phyloP scores from a whole-genome alignment of 2,329 filamentous ascomycete species.

The Xylaria sp. region DNA sequence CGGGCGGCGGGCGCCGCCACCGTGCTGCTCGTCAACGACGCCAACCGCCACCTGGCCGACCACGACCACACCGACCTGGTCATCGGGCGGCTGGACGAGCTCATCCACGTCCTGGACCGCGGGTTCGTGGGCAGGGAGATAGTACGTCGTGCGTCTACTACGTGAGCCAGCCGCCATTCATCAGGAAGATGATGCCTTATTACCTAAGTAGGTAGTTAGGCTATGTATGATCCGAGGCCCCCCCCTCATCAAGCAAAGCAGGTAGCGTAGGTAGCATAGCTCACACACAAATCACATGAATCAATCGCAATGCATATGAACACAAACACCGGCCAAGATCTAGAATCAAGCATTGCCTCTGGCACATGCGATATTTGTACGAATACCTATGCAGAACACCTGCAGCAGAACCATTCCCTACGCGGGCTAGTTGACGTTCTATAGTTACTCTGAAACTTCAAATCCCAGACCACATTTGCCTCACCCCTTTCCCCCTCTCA shows the following conservation, averaged over 20 bases:
- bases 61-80: conserved; percentile 79
- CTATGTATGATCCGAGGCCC: no score
- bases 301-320: neutral
- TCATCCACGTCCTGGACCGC: conserved; percentile 73
- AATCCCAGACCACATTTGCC: conserved; percentile 11
- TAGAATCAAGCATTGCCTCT: neutral
- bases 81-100: conserved; percentile 72
- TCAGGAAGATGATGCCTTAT: neutral
- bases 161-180: no score
- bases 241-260: no score
- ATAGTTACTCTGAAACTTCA: no score
- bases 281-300: neutral
- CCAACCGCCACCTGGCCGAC: conserved; percentile 69
- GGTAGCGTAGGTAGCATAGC: neutral
- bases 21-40: conserved; percentile 83
- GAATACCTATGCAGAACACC: conserved; percentile 5
- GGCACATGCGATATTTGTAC: conserved; percentile 10
- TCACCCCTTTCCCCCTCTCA: neutral
- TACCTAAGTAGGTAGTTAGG: no score
- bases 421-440: conserved; percentile 14
- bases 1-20: conserved; percentile 83
- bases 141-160: no score
- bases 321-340: no score
- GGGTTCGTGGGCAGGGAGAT: conserved; percentile 65
- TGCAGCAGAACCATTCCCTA: conserved; percentile 17